These are phyloP conservation scores for Alternaria angustiovoidea DNA, from an alignment of 2,329 filamentous ascomycete genomes.

Conservation along the genomic window DNA sequence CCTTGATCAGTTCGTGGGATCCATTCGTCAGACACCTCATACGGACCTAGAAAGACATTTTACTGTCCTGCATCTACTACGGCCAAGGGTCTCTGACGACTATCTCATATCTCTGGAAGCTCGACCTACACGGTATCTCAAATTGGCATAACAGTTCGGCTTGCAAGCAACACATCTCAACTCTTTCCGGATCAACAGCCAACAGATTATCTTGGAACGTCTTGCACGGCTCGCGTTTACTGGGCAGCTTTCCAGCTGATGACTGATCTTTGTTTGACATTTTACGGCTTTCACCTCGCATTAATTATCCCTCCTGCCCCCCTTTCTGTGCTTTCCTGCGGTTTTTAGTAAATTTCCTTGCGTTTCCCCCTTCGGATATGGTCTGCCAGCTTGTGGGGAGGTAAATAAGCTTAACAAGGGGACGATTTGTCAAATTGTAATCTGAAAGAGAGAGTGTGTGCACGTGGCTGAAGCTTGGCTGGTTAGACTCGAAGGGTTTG, in stretches of 20 bases:
- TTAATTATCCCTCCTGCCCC: conserved; percentile 44
- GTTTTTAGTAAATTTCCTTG: conserved; percentile 40
- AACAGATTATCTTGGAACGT: conserved; percentile 30
- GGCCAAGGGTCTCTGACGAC: conserved; percentile 39
- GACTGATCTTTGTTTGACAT: conserved; percentile 43
- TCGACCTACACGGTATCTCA: conserved; percentile 41
- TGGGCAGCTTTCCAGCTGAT: conserved; percentile 38
- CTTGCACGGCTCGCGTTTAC: conserved; percentile 35
- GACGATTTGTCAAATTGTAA: conserved; percentile 49
- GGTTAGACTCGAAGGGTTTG: conserved; percentile 28
- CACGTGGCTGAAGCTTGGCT: conserved; percentile 24
- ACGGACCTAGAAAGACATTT: conserved; percentile 44
- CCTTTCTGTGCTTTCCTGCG: conserved; percentile 32
- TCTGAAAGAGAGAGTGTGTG: conserved; percentile 25
- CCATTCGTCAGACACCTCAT: conserved; percentile 45
- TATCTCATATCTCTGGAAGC: conserved; percentile 40
- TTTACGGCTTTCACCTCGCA: conserved; percentile 36
- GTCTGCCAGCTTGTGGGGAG: conserved; percentile 54
- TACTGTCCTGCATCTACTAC: conserved; percentile 33
- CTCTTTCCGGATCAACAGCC: conserved; percentile 23
- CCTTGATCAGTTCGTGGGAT: conserved; percentile 48
- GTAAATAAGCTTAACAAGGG: conserved; percentile 46
- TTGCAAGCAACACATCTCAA: conserved; percentile 29
- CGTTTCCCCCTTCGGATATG: conserved; percentile 49
- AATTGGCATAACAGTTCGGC: conserved; percentile 34